Evolutionary conservation across 805 yeast genomes (phyloP), one percentile per base, ranked within the genome.

Genomic region (Yarrowia yakushimensis): DNA sequence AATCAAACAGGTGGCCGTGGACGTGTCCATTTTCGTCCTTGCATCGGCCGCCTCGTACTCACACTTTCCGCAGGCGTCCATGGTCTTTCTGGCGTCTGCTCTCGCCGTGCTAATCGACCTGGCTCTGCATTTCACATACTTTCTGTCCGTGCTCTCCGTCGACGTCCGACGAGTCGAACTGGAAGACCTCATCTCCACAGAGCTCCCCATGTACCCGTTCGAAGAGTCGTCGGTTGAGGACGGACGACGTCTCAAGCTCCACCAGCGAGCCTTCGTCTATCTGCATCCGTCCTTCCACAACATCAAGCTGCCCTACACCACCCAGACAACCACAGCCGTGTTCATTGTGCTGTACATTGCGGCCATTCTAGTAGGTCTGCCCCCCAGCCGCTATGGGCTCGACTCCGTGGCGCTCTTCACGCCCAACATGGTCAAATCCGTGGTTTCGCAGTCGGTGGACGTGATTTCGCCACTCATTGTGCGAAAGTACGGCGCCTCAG

Each of bases 101-200:
- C 59, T 80, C 28, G 79, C 85, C 0, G 67, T 87, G n/a, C 28
- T 82, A 1, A 72, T 85, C 39, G 89, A 87, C 66, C 87, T 83
- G 69, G 63, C 80, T 5, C 73, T 89, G 37, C 90, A 85, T 66
- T 69, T 84, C 54, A 82, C 92, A 0, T 88, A 78, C 71, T 81
- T 88, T 64, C 76, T 85, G 1, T 84, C 90, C 0, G 82, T 88
- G 1, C 74, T 88, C 30, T 79, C 86, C 17, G 81, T 89, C 37
- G 96, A 90, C 73, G 74, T 85, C 30, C 80, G 85, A 50, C 78
- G 90, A 61, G 71, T 81, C 27, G 92, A 86, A 66, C 76, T 86
- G 17, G 81, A 81, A 15, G 90, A 85, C 64, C 70, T 85, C 12
- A 42, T 62, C n/a, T 39, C 33, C 23, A 62, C 54, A 1, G 43